A percentile compares a stretch with the other conserved stretches of the same genome.
These are phyloP conservation scores for Dictyostelium brefeldianum DNA, from an alignment of 78 protist genomes.

Conservation along the genomic window DNA sequence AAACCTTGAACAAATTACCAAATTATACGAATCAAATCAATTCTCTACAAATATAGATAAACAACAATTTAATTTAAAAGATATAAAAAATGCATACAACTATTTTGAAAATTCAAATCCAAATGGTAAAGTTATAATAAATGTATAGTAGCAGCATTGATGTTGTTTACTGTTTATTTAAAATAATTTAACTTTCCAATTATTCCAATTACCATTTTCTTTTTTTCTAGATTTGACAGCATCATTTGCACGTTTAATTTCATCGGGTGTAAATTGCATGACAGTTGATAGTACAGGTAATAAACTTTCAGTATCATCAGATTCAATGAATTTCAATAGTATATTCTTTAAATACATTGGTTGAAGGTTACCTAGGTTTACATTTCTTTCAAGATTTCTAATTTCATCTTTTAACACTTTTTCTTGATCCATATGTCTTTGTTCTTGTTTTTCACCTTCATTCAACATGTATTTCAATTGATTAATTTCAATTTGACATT, in stretches of 20 bases:
- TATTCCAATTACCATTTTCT: not conserved
- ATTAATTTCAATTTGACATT: conserved; percentile 11
- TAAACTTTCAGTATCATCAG: conserved; percentile 40
- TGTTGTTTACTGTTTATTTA: too few species aligned
- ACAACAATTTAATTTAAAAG: not conserved
- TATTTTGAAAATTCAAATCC: conserved; percentile 30
- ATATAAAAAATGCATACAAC: conserved; percentile 42
- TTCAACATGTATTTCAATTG: conserved; percentile 3
- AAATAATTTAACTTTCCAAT: conserved; percentile 38
- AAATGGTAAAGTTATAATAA: conserved; percentile 61
- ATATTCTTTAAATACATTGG: conserved; percentile 52
- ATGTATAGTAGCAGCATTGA: too few species aligned
- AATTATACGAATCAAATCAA: not conserved
- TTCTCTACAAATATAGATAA: conserved; percentile 20
- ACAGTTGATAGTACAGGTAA: conserved; percentile 45
- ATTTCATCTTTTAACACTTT: conserved; percentile 66
- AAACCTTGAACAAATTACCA: not conserved
- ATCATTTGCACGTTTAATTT: conserved; percentile 2
- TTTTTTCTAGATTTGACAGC: conserved; percentile 30
- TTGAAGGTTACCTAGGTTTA: not conserved
- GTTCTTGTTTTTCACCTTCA: conserved; percentile 55
- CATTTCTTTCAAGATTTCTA: conserved; percentile 52
- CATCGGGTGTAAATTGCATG: conserved; percentile 60
- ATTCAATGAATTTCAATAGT: conserved; percentile 53
- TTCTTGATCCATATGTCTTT: conserved; percentile 66